Percentiles rank a stretch among this genome's conserved stretches.
Evolutionary conservation across 495 filamentous ascomycete genomes (phyloP).

Genomic region (Aspergillus avenaceus): DNA sequence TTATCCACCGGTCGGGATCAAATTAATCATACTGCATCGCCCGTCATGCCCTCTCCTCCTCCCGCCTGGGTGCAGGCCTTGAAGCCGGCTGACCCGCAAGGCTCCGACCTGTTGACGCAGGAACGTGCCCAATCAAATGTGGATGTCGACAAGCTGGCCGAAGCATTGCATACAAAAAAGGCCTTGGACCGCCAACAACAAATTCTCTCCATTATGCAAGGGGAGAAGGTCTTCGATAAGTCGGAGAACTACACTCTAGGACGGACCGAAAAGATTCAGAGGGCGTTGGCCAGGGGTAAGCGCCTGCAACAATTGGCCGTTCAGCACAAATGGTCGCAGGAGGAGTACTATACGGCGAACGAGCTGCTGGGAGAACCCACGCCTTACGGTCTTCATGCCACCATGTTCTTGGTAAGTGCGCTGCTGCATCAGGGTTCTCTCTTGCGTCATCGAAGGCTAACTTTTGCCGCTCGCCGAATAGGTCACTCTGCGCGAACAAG

Average conservation of each 20-base stretch:
- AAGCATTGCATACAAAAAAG: slow-evolving; percentile 58
- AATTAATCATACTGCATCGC: not conserved
- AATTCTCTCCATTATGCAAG: slow-evolving; percentile 51
- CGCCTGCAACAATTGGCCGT: slow-evolving; percentile 59
- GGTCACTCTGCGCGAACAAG: slow-evolving; percentile 66
- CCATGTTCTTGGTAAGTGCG: slow-evolving; percentile 57
- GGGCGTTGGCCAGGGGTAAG: slow-evolving; percentile 59
- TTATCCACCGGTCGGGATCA: slow-evolving; percentile 11
- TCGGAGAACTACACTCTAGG: slow-evolving; percentile 64
- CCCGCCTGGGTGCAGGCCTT: slow-evolving; percentile 64
- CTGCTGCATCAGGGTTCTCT: not conserved
- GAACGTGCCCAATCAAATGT: slow-evolving; percentile 59
- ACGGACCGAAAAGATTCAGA: slow-evolving; percentile 59
- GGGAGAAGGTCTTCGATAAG: slow-evolving; percentile 65
- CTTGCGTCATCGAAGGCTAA: not conserved
- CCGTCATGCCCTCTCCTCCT: slow-evolving; percentile 35
- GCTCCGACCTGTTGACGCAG: slow-evolving; percentile 52
- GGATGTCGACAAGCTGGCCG: slow-evolving; percentile 54
- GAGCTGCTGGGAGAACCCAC: slow-evolving; percentile 61
- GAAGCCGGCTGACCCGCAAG: slow-evolving; percentile 57
- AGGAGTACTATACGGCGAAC: slow-evolving; percentile 57
- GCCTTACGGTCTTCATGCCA: slow-evolving; percentile 63
- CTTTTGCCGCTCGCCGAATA: slow-evolving; percentile 9
- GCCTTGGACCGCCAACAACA: slow-evolving; percentile 47
- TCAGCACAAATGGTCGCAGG: slow-evolving; percentile 57